phyloP scores from a whole-genome alignment of 2,329 filamentous ascomycete species.

The Magnaporthales sp. region DNA sequence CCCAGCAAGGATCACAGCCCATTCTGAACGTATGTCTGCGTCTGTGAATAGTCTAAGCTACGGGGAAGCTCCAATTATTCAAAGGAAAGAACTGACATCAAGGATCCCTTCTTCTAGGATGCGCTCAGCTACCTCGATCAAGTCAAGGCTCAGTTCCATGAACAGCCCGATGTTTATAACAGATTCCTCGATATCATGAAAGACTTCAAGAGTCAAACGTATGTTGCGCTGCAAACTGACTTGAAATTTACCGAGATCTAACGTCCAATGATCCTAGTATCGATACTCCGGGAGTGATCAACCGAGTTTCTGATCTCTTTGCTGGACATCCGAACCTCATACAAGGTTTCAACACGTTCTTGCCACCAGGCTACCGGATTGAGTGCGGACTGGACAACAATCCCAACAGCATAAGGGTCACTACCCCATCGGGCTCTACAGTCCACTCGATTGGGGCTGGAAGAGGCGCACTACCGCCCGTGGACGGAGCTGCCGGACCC shows the following conservation, averaged over 20 bases:
- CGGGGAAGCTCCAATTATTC: too few relatives aligned
- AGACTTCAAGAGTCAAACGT: conserved; percentile 97
- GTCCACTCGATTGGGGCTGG: conserved; percentile 69
- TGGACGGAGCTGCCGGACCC: conserved; percentile 31
- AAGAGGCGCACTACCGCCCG: conserved; percentile 24
- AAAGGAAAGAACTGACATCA: background rate
- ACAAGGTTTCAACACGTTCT: conserved; percentile 96
- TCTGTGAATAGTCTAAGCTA: conserved; percentile 3
- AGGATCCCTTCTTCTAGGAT: conserved; percentile 28
- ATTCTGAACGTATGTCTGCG: conserved; percentile 59
- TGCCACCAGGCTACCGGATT: conserved; percentile 91
- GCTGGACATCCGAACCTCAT: conserved; percentile 92
- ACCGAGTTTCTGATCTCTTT: conserved; percentile 90
- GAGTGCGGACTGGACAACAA: conserved; percentile 92
- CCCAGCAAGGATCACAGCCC: conserved; percentile 72
- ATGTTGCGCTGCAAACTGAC: conserved; percentile 27
- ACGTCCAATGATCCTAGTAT: conserved; percentile 45
- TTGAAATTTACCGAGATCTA: background rate
- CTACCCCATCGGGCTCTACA: conserved; percentile 95
- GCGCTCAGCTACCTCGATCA: conserved; percentile 95
- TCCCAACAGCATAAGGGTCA: conserved; percentile 92
- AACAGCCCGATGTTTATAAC: conserved; percentile 96
- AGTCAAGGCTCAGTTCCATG: conserved; percentile 95
- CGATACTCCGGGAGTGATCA: conserved; percentile 95
- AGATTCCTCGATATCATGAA: conserved; percentile 98